These are phyloP conservation scores for Dendrobium nobile DNA, from an alignment of 106 monocot genomes.

Conservation along the genomic window DNA sequence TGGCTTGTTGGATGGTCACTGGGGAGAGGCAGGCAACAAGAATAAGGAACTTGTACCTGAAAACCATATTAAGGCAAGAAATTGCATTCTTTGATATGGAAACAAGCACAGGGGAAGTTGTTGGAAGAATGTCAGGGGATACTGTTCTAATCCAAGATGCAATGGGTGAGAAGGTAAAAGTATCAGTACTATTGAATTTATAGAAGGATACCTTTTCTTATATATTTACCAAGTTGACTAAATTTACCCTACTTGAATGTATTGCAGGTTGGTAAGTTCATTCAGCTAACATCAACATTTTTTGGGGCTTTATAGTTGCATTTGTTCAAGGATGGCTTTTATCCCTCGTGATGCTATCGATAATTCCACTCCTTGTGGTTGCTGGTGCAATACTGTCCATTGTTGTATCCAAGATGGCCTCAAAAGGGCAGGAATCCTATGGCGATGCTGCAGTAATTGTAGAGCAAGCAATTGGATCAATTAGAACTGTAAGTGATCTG, in stretches of 20 bases:
- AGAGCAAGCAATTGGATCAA: slow-evolving; percentile 70
- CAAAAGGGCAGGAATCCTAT: slow-evolving; percentile 52
- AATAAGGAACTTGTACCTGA: slow-evolving; percentile 54
- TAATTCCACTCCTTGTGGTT: slow-evolving; percentile 49
- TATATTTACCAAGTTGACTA: neutral
- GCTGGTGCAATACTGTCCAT: slow-evolving; percentile 47
- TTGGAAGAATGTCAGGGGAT: slow-evolving; percentile 60
- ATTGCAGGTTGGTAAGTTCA: slow-evolving; percentile 55
- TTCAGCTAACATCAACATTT: slow-evolving; percentile 65
- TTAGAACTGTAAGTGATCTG: slow-evolving; percentile 57
- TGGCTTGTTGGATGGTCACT: slow-evolving; percentile 66
- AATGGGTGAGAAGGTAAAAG: slow-evolving; percentile 57
- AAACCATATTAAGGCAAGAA: slow-evolving; percentile 55
- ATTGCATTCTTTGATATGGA: slow-evolving; percentile 75
- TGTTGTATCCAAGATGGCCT: slow-evolving; percentile 42
- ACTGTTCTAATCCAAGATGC: slow-evolving; percentile 62
- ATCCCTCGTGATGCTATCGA: slow-evolving; percentile 63
- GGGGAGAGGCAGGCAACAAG: slow-evolving; percentile 51
- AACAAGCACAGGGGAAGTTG: slow-evolving; percentile 56
- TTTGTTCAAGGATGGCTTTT: slow-evolving; percentile 82
- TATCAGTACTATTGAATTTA: neutral
- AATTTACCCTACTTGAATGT: neutral
- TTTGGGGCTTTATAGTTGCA: slow-evolving; percentile 60
- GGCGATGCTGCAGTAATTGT: slow-evolving; percentile 52
- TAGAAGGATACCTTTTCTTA: neutral